Evolutionary conservation across 192 early-diverging fungal species (phyloP).

Genomic region (Obelidium mucronatum): DNA sequence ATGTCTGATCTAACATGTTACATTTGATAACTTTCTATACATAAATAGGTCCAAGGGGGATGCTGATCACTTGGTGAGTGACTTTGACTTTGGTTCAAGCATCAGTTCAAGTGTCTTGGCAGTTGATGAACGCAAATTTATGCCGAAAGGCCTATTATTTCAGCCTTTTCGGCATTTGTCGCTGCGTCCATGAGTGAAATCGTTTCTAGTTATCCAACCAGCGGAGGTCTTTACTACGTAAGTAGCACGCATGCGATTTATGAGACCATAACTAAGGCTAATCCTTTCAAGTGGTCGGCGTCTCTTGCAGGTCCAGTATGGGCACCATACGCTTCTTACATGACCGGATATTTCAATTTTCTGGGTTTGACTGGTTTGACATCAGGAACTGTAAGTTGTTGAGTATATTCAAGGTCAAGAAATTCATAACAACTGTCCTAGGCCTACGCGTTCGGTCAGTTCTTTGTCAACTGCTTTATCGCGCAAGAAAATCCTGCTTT

Average conservation of each 20-base stretch:
- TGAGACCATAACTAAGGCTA: background rate
- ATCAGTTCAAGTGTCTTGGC: background rate
- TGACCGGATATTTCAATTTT: constrained; percentile 41
- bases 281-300: constrained; percentile 9
- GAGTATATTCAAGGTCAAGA: no score
- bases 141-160: constrained; percentile 31
- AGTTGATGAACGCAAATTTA: background rate
- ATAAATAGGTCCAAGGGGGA: constrained; percentile 30
- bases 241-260: background rate
- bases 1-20: background rate
- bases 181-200: constrained; percentile 38
- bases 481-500: constrained; percentile 4
- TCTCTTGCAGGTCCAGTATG: constrained; percentile 34
- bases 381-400: constrained; percentile 27
- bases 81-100: no score
- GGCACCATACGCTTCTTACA: constrained; percentile 35
- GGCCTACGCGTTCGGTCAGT: constrained; percentile 41
- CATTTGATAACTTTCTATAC: no score
- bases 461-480: constrained; percentile 35
- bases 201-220: constrained; percentile 39
- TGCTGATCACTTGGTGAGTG: constrained; percentile 37
- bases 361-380: constrained; percentile 22
- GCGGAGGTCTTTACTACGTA: constrained; percentile 37
- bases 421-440: background rate
- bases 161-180: constrained; percentile 23